Percentiles rank a stretch among this genome's conserved stretches.
Evolutionary conservation across 129 eudicot species (phyloP).

Genomic region (Ambrosia trifida): DNA sequence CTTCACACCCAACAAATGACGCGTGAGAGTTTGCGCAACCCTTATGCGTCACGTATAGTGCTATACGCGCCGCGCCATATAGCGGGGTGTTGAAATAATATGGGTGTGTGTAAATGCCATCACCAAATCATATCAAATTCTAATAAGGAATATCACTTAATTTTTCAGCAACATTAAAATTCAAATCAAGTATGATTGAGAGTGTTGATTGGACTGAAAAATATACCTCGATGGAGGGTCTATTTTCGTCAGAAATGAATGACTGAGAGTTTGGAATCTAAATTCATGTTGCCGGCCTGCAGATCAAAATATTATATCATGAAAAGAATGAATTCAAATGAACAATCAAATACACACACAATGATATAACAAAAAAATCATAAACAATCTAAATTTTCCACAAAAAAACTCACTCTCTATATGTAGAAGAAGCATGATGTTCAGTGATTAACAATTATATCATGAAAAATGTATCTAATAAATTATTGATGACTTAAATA

Average conservation of each 20-base stretch:
- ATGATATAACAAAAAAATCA: neutral
- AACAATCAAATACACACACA: neutral
- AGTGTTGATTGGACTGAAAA: neutral
- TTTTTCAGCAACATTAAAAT: no score
- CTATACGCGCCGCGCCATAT: no score
- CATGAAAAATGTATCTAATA: no score
- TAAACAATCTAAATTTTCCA: conserved; percentile 1
- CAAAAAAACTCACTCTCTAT: neutral
- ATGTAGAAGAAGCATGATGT: neutral
- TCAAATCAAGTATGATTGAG: neutral
- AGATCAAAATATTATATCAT: conserved; percentile 7
- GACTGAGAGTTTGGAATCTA: conserved; percentile 18
- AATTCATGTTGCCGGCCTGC: conserved; percentile 13
- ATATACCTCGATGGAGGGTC: conserved; percentile 24
- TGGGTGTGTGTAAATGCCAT: no score
- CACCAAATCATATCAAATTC: no score
- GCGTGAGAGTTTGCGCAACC: no score
- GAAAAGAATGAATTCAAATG: neutral
- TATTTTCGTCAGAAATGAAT: conserved; percentile 13
- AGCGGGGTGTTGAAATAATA: no score
- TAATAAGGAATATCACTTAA: no score
- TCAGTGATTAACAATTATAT: no score
- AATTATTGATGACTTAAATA: no score
- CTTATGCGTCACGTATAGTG: no score
- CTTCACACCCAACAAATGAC: no score